A percentile compares a stretch with the other conserved stretches of the same genome.
phyloP scores from a whole-genome alignment of 1,139 yeast species.

The Yamadazyma atlantica region DNA sequence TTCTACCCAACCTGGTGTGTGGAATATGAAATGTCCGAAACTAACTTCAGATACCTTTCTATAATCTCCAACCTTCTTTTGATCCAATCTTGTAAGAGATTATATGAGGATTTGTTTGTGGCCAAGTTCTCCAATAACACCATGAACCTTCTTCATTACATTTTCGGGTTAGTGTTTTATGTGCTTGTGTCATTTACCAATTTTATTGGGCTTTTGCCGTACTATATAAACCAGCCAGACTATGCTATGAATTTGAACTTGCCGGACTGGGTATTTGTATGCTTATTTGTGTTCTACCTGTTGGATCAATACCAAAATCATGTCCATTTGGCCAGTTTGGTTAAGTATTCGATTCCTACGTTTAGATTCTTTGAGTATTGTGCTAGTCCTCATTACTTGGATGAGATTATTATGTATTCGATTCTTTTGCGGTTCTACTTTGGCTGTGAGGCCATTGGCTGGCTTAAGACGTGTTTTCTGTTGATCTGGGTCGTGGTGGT shows the following conservation, averaged over 20 bases:
- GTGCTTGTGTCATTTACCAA: conserved; percentile 26
- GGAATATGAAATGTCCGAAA: conserved; percentile 8
- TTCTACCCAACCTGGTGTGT: conserved; percentile 10
- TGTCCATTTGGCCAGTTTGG: conserved; percentile 53
- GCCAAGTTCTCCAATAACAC: conserved; percentile 49
- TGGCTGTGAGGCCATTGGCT: conserved; percentile 11
- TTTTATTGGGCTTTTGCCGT: conserved; percentile 19
- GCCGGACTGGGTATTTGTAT: conserved; percentile 18
- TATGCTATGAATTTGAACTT: conserved; percentile 9
- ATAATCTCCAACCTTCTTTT: conserved; percentile 22
- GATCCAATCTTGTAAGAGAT: conserved; percentile 65
- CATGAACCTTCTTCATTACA: conserved; percentile 75
- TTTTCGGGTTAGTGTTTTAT: conserved; percentile 73
- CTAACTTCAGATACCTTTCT: conserved; percentile 15
- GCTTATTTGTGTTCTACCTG: conserved; percentile 44
- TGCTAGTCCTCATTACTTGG: conserved; percentile 80
- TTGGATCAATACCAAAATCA: conserved; percentile 63
- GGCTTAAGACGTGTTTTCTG: conserved; percentile 19
- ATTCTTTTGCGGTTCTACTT: conserved; percentile 26
- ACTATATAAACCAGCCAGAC: conserved; percentile 7
- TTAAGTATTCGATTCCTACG: conserved; percentile 67
- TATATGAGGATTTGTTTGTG: conserved; percentile 56
- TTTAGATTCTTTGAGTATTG: conserved; percentile 49
- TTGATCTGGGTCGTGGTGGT: conserved; percentile 55
- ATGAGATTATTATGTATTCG: conserved; percentile 67